Conservation (phyloP, 805 yeast species). For the Teunomyces gatunensis region DNA sequence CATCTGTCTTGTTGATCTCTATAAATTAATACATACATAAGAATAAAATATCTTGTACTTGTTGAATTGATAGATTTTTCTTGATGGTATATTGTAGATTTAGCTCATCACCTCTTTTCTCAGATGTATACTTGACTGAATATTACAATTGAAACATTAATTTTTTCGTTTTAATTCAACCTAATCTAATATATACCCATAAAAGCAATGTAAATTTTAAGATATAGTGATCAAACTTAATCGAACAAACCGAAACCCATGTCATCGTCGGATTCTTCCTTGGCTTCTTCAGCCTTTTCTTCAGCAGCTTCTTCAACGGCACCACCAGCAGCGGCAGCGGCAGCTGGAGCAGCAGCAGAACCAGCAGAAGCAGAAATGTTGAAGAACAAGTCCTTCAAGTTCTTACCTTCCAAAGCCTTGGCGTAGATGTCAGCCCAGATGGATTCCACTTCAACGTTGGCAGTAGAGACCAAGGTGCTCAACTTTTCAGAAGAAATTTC, state of each 20-base stretch:
- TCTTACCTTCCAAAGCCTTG: constrained; percentile 46
- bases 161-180: constrained; percentile 5
- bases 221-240: constrained; percentile 19
- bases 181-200: constrained; percentile 1
- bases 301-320: constrained; percentile 33
- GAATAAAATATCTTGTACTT: constrained; percentile 2
- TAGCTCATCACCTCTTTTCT: background rate
- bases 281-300: constrained; percentile 28
- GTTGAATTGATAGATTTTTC: background rate
- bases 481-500: constrained; percentile 47
- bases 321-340: constrained; percentile 34
- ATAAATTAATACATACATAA: constrained; percentile 1
- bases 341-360: constrained; percentile 37
- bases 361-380: constrained; percentile 47
- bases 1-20: constrained; percentile 4
- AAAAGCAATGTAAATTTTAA: constrained; percentile 3
- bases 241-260: constrained; percentile 48
- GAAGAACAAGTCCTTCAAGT: constrained; percentile 50
- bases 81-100: background rate
- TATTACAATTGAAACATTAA: background rate
- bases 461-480: constrained; percentile 37
- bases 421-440: constrained; percentile 49
- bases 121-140: background rate
- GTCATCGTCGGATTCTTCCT: constrained; percentile 38
- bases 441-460: constrained; percentile 44